Evolutionary conservation across 495 filamentous ascomycete genomes (phyloP), one percentile per base, ranked within the genome.

Genomic region (Penicillium paxilli): DNA sequence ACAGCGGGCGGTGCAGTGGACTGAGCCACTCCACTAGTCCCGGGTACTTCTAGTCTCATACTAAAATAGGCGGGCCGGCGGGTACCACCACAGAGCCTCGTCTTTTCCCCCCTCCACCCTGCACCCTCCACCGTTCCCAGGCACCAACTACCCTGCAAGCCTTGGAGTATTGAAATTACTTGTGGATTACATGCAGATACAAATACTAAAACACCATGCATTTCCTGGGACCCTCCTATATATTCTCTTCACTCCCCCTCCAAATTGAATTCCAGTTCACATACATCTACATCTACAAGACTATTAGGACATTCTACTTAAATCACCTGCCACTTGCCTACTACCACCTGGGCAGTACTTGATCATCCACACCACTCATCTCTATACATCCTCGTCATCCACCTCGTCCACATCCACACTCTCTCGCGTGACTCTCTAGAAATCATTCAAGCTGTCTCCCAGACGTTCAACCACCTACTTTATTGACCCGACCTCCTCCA

Each of bases 361-460:
- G 40, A 24, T 44, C 35, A 49, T 46, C 38, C 42, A 23, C 17
- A 30, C 45, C 40, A 45, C 40, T 33, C 49, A 25, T 50, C 40
- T 21, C 33, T 45, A n/a, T 25, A 33, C 30, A 40, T 35, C 55
- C 44, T 52, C 52, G 38, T 56, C 58, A 19, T 7, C 17, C 35
- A n/a, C 35, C 35, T 5, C 26, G 26, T 11, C 5, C 26, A 28
- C 26, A 56, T 54, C 37, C 44, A 57, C 38, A 44, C 21, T 55
- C 44, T 51, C 40, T 42, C 65, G 48, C 51, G 62, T 65, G 60
- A 69, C 48, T 46, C 41, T 19, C 38, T 30, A 33, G 17, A 60
- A 24, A 57, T 61, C 69, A 58, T 62, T 64, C 72, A 73, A 64
- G 1, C 54, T 75, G 72, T 73, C 72, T 56, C 68, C 65, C 37